Evolutionary conservation across 1,139 yeast genomes (phyloP), one percentile per base, ranked within the genome.

Genomic region (Zygosaccharomyces pseudobailii): DNA sequence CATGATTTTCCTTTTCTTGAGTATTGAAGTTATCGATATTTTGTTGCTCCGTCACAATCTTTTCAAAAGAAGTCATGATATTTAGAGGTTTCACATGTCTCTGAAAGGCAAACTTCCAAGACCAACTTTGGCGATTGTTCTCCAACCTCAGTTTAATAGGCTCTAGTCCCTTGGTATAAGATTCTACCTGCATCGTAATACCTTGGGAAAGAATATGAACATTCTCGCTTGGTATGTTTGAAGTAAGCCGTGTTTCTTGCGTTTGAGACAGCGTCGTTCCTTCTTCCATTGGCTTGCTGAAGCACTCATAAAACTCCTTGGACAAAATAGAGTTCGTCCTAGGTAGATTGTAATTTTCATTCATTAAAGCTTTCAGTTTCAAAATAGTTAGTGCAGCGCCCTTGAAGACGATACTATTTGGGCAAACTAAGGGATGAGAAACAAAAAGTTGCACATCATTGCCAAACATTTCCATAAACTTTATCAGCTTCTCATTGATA

Each of bases 391-490:
- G 55, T 0, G 84, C 79, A 4, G 86, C 73, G 1, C 82, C 74
- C 34, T 72, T 75, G 62, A 81, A 80, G 4, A 79, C 74, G 22
- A 87, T 66, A 1, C 79, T 72, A 59, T 89, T 78, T 30, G 85
- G 78, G 5, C 84, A 72, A 46, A 84, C 70, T n/a, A 69, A 65
- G 1, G 79, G 73, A 63, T 90, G 96, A 27, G 90, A 82, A 4
- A 90, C 73, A 42, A 82, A 74, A 65, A 88, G 95, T 42, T 73
- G 66, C 24, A 82, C 73, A 1, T 45, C 31, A 1, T 71, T 65
- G 0, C 68, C 55, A 0, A 83, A 72, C 52, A 76, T 68, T 3
- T 68, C 57, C 48, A 71, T 56, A 61, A 86, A 84, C 4, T 68
- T 67, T 1, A 65, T 53, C 2, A 73, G 62, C 2, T 67, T 58